phyloP scores from a whole-genome alignment of 352 stramenopile species.

The Phytophthora tubulina region DNA sequence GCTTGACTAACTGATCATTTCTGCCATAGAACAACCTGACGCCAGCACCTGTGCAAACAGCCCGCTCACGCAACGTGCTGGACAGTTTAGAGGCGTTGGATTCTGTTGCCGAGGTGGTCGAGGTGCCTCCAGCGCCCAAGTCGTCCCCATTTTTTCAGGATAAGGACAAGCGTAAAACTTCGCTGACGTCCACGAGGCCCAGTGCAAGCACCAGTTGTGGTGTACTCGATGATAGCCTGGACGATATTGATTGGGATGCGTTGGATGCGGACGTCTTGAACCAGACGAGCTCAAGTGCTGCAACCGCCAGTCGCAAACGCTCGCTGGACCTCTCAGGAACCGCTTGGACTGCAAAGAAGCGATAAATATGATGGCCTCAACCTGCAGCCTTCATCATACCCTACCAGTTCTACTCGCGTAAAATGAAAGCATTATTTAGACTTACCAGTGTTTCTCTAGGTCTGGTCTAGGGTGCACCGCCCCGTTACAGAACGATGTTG shows the following conservation, averaged over 20 bases:
- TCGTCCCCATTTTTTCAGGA: conserved; percentile 65
- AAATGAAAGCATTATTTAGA: conserved; percentile 41
- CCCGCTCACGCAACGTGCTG: conserved; percentile 29
- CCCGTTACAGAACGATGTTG: conserved; percentile 91
- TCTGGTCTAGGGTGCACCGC: background rate
- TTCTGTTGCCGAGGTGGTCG: conserved; percentile 34
- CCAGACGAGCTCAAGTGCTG: conserved; percentile 40
- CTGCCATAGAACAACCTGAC: conserved; percentile 69
- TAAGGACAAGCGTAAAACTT: conserved; percentile 32
- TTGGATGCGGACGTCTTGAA: conserved; percentile 60
- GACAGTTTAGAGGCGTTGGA: conserved; percentile 47
- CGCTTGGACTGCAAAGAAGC: conserved; percentile 36
- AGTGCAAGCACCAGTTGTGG: conserved; percentile 9
- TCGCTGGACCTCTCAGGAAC: conserved; percentile 20
- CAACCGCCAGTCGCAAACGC: conserved; percentile 34
- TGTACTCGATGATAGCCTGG: conserved; percentile 54
- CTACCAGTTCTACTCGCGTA: conserved; percentile 3
- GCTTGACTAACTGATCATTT: background rate
- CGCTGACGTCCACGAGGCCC: conserved; percentile 14
- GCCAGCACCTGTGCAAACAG: conserved; percentile 43
- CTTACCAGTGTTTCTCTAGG: conserved; percentile 10
- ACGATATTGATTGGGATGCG: conserved; percentile 74
- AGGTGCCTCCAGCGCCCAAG: conserved; percentile 32
- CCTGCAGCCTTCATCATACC: background rate
- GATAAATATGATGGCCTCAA: conserved; percentile 17